Evolutionary conservation across 2,329 filamentous ascomycete species (phyloP), one percentile per base, ranked within the genome.

Genomic region (Fusarium albidum): DNA sequence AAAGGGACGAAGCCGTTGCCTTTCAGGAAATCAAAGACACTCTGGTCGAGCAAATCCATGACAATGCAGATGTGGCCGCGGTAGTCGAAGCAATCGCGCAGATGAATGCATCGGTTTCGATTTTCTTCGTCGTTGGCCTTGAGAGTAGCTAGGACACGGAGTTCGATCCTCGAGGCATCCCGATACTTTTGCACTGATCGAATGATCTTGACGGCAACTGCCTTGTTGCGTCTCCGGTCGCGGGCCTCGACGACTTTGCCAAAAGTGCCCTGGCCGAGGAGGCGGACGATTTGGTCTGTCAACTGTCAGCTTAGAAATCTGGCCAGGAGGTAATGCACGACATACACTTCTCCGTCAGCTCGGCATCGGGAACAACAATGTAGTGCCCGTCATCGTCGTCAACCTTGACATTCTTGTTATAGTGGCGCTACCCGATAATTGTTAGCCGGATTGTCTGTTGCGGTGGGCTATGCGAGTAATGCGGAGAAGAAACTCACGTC

Each of bases 331-430:
- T 17, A 14, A 13, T 9, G 17, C 12, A 14, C 14, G n/a, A 83
- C 91, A 73, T 82, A 96, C 93, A 99, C 84, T 92, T 84, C 37
- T 95, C 87, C 12, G 95, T 96, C 45, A 99, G 79, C 54, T 91
- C 86, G 10, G 90, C 89, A 64, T 96, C 91, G 26, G 93, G 90
- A 2, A 90, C 87, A 17, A 99, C 93, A 64, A 98, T 92, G 70
- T 97, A 99, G 74, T 99, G 95, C 6, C 95, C 95, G 67, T 99
- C 95, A 38, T 97, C 92, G 63, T 99, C 95, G 68, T 99, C 95
- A 37, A 95, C 89, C 71, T 96, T 95, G 64, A 87, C 81, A 61
- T 86, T 79, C 58, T 82, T 83, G 52, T 78, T 78, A 40, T 78
- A 76, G 32, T 70, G 69, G 41, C 70, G 67, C 69, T 71, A 26